Evolutionary conservation across 192 early-diverging fungal genomes (phyloP).

Genomic region (Entomortierella lignicola): DNA sequence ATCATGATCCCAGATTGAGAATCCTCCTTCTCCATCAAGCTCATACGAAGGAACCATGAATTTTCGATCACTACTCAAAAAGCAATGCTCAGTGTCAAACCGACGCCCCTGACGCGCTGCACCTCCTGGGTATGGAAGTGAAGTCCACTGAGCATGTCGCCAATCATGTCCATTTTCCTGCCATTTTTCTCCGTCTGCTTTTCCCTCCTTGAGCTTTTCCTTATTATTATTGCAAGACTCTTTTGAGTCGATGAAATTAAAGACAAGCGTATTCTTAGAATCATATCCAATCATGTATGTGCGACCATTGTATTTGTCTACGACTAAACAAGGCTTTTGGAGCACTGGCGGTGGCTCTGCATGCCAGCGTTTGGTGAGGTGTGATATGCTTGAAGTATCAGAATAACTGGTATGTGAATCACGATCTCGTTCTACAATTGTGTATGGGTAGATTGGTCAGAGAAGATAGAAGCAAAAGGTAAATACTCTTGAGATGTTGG

Average conservation of each 20-base stretch:
- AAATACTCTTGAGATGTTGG: not conserved
- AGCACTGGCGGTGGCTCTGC: conserved; percentile 39
- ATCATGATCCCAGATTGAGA: conserved; percentile 45
- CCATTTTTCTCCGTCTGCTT: conserved; percentile 19
- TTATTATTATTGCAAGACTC: conserved; percentile 32
- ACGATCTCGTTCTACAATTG: not conserved
- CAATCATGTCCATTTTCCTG: conserved; percentile 27
- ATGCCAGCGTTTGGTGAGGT: conserved; percentile 33
- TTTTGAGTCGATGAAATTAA: conserved; percentile 39
- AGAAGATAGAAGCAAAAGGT: not conserved
- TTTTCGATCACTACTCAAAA: conserved; percentile 25
- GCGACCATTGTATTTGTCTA: conserved; percentile 25
- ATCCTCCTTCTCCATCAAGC: conserved; percentile 27
- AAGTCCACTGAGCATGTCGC: conserved; percentile 41
- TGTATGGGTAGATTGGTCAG: not conserved
- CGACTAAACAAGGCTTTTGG: conserved; percentile 23
- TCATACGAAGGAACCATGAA: conserved; percentile 42
- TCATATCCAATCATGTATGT: conserved; percentile 50
- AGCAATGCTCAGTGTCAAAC: conserved; percentile 42
- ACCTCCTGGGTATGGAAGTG: conserved; percentile 36
- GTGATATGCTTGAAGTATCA: not conserved
- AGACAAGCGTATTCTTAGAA: conserved; percentile 25
- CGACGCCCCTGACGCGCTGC: conserved; percentile 14
- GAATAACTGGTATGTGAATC: not conserved
- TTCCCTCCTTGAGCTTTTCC: conserved; percentile 12